Evolutionary conservation across 805 yeast species (phyloP), one percentile per base, ranked within the genome.

Genomic region (Kodamaea fukazawae): DNA sequence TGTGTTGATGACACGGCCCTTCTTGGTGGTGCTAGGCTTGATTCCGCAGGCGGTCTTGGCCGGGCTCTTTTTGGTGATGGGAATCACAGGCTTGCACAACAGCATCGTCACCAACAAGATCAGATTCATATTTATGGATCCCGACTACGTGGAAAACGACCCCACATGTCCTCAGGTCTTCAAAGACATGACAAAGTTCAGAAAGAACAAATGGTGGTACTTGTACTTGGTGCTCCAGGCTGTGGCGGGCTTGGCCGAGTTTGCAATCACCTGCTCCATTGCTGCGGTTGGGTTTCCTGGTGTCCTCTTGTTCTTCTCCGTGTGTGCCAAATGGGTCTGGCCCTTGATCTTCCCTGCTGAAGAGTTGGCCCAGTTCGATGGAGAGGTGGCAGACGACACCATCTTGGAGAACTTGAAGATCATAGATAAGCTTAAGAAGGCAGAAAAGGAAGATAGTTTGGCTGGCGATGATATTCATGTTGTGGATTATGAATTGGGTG

Each of bases 231-330:
- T 57, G 1, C 63, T 87, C 13, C 81, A 86, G 43, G 57, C 84
- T 3, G 49, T 79, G 14, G 93, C 93, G 0, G 83, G 83, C 38
- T 83, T 75, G 1, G 84, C 79, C 0, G 98, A 95, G 56, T 83
- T 88, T 48, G 93, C 81, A 0, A 88, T 91, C 23, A 85, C 95
- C 0, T 77, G 82, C 55, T 87, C 96, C 0, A 79, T 72, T 44
- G 98, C 93, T 0, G 97, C 98, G 0, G 87, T 91, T 23, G 98
- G 96, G 2, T 91, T 93, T 55, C 98, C 99, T 0, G 83, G 88
- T 2, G 86, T 93, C 0, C 63, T 91, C 36, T 61, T 91, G 53
- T 73, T 81, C 38, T 90, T 86, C 42, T 73, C 83, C 15, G 64
- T 79, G 1, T 78, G 88, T 9, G 78, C 84, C 13, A 60, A 60